Evolutionary conservation across 441 rosid species (phyloP), one percentile per base, ranked within the genome.

Genomic region (Isatis lusitanica): DNA sequence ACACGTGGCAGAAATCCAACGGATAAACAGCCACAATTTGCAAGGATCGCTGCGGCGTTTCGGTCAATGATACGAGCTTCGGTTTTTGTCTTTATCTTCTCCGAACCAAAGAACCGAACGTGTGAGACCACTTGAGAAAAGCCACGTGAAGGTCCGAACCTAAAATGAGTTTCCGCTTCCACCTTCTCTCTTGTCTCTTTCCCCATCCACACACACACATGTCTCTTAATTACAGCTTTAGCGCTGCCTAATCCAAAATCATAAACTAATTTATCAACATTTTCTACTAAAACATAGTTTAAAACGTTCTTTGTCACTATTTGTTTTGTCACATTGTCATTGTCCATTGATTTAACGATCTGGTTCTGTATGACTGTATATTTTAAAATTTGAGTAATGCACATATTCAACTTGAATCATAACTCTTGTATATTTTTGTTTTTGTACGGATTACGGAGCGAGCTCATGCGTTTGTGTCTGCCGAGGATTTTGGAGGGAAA

Each of bases 401-500:
- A n/a, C 18, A 33, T 8, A 28, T 43, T 43, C 55, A 9, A 17
- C n/a, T 44, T 26, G 18, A 43, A 55, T 21, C 42, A 6, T 39
- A 53, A 55, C 55, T 50, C 9, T 48, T 65, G 55, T 51, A n/a
- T n/a, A n/a, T n/a, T n/a, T n/a, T n/a, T 30, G 39, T 9, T 36
- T 10, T 5, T 56, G 64, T 36, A 47, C 59, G 58, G 62, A 57
- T n/a, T 31, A 63, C 6, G 7, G 17, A 31, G 57, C 43, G 15
- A 36, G 36, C 42, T 68, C 24, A 42, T 43, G 66, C 36, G 53
- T 39, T 62, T 64, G 72, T 71, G 18, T 31, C 26, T 58, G 1
- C 42, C 76, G 72, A 76, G 60, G 72, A 7, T 58, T 64, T 64
- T 58, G 76, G 80, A 76, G 80, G 80, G 80, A 70, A 63, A 39